Percentiles rank a stretch among this genome's conserved stretches.
phyloP scores from a whole-genome alignment of 2,329 filamentous ascomycete genomes.

The Thelonectria blattea region DNA sequence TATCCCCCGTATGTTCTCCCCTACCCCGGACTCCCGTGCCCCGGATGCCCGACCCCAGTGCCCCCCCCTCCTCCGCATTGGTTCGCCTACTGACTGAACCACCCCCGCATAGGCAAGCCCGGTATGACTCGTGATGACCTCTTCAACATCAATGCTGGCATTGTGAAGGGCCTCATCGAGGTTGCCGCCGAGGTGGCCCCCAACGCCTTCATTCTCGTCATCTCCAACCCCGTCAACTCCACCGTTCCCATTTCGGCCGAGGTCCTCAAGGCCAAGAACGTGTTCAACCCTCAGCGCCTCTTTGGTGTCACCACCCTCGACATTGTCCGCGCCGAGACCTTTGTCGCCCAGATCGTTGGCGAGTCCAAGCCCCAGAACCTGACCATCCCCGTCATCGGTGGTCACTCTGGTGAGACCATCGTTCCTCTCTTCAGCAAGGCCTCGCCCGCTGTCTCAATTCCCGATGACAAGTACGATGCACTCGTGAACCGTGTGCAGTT shows the following conservation, averaged over 20 bases:
- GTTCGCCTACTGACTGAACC: conserved; percentile 28
- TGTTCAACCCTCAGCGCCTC: conserved; percentile 94
- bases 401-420: conserved; percentile 98
- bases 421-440: conserved; percentile 96
- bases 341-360: conserved; percentile 85
- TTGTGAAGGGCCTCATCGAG: conserved; percentile 93
- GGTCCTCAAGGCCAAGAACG: conserved; percentile 89
- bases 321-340: conserved; percentile 97
- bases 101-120: conserved; percentile 78
- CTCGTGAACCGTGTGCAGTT: conserved; percentile 97
- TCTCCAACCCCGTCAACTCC: conserved; percentile 99
- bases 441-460: conserved; percentile 78
- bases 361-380: conserved; percentile 82
- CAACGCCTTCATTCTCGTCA: conserved; percentile 94
- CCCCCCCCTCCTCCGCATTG: conserved; percentile 24
- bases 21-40: conserved; percentile 25
- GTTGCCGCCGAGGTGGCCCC: conserved; percentile 85
- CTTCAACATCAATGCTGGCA: conserved; percentile 99
- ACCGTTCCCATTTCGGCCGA: conserved; percentile 98
- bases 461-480: conserved; percentile 86
- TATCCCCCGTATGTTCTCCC: conserved; percentile 79
- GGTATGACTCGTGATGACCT: conserved; percentile 99
- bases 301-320: conserved; percentile 99
- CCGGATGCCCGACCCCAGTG: conserved; percentile 29
- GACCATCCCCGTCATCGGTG: conserved; percentile 90